Base-by-base conservation (phyloP, 176 grass and related monocot genomes). In the Canna indica region DNA sequence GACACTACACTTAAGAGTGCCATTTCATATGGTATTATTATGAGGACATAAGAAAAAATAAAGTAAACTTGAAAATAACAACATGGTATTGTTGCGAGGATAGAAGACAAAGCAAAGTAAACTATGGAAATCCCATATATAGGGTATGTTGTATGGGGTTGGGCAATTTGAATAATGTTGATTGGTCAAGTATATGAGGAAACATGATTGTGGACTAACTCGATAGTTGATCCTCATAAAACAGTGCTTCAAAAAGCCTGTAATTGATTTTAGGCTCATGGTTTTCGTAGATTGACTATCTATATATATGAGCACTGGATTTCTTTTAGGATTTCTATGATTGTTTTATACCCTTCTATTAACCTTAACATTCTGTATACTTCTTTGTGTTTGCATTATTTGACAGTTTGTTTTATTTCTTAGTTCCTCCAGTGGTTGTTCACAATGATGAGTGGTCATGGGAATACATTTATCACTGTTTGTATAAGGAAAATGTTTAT, bases 371-470 rank as follows among this genome's bases (percentile, higher is more conserved):
- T 27, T 31, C 22, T 54, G 20, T 54, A 8, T 29, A 11, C 27
- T 71, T 42, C 34, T 78, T 52, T 52, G 5, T 25, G 16, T 11
- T 42, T 39, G 36, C 67, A 46, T 46, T 36, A 28, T 75, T 11
- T 79, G 26, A 29, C 74, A 61, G 39, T 18, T 41, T 77, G 68
- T 47, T 80, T 45, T 27, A n/a, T 67, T 85, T 36, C 15, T 20
- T 36, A 85, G 83, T 90, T 64, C 83, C 86, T 36, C 93, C 93
- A 16, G 82, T 92, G 71, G 93, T 97, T 34, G 81, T 92, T 68
- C 90, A 79, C 64, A 97, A 97, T 77, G 86, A 97, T 66, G 88
- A 97, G 77, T 97, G 86, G 88, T 81, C 88, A 69, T 97, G 93
- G 88, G 77, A 80, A 68, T 88, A 79, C 73, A 81, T 90, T 18